Conservation (phyloP, 2,329 filamentous ascomycete genomes). For the Fusarium veterinarium region DNA sequence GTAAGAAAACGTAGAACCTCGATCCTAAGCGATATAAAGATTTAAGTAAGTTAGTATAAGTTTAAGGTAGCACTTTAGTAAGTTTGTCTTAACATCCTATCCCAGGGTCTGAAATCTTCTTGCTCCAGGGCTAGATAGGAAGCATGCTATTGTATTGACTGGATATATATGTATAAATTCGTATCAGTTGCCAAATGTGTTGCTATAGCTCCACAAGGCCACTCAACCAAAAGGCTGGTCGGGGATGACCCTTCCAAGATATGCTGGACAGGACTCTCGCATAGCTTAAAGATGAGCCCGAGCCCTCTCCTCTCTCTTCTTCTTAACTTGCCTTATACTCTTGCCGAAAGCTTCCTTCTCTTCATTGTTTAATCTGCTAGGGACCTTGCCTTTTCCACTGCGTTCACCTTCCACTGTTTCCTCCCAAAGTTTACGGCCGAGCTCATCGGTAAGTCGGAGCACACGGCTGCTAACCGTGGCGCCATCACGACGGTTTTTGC, state of each 20-base stretch:
- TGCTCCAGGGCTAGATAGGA: not conserved
- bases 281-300: constrained; percentile 60
- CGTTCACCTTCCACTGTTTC: constrained; percentile 58
- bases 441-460: constrained; percentile 77
- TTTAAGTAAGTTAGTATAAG: not conserved
- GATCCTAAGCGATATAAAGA: not conserved
- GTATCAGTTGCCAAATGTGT: not conserved
- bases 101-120: not conserved
- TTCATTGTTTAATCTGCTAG: constrained; percentile 61
- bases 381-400: constrained; percentile 51
- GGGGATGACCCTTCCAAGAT: constrained; percentile 1
- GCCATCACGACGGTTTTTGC: constrained; percentile 95
- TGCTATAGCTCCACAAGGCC: not conserved
- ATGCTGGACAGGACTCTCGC: constrained; percentile 17
- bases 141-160: constrained; percentile 5
- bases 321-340: constrained; percentile 59
- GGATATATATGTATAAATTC: constrained; percentile 14
- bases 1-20: not conserved
- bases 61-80: not conserved
- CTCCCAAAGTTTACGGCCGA: constrained; percentile 78
- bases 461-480: constrained; percentile 88
- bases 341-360: constrained; percentile 59
- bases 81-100: not conserved
- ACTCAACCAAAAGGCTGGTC: not conserved
- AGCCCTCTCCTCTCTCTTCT: constrained; percentile 61